Percentiles rank a stretch among this genome's conserved stretches.
Conservation (phyloP, 2,329 filamentous ascomycete genomes). For the Akanthomyces muscarius region DNA sequence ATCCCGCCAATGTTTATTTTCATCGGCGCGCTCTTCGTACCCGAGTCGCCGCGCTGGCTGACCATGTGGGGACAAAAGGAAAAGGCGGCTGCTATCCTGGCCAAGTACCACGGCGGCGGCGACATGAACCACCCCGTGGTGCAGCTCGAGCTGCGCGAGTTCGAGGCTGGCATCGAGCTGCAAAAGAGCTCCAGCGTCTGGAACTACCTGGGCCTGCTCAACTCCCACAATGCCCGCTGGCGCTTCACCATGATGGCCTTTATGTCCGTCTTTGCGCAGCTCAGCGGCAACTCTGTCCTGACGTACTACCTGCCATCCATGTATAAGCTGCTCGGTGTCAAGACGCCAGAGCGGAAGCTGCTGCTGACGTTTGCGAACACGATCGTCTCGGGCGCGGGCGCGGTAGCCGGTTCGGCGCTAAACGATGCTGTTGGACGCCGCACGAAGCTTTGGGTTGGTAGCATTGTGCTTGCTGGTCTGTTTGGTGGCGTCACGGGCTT, state of each 20-base stretch:
- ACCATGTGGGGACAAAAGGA: slow-evolving; percentile 36
- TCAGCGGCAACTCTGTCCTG: slow-evolving; percentile 46
- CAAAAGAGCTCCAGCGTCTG: slow-evolving; percentile 45
- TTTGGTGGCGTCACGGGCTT: slow-evolving; percentile 45
- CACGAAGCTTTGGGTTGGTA: slow-evolving; percentile 46
- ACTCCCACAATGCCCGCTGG: slow-evolving; percentile 43
- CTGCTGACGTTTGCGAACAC: slow-evolving; percentile 44
- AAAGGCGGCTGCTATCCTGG: slow-evolving; percentile 33
- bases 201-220: slow-evolving; percentile 52
- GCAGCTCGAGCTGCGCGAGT: slow-evolving; percentile 38
- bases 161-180: slow-evolving; percentile 34
- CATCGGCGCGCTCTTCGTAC: slow-evolving; percentile 32
- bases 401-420: slow-evolving; percentile 31
- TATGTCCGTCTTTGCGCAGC: slow-evolving; percentile 53
- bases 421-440: slow-evolving; percentile 31
- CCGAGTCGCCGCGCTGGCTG: slow-evolving; percentile 41
- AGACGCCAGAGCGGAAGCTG: slow-evolving; percentile 46
- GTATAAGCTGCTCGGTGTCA: slow-evolving; percentile 49
- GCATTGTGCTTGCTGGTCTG: slow-evolving; percentile 43
- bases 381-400: slow-evolving; percentile 41
- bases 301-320: slow-evolving; percentile 54
- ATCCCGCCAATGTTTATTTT: slow-evolving; percentile 36
- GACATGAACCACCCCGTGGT: slow-evolving; percentile 34
- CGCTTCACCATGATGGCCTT: slow-evolving; percentile 49
- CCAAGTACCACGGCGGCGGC: slow-evolving; percentile 32